Base-by-base conservation (phyloP, 2,329 filamentous ascomycete species). In the Claviceps pusilla region DNA sequence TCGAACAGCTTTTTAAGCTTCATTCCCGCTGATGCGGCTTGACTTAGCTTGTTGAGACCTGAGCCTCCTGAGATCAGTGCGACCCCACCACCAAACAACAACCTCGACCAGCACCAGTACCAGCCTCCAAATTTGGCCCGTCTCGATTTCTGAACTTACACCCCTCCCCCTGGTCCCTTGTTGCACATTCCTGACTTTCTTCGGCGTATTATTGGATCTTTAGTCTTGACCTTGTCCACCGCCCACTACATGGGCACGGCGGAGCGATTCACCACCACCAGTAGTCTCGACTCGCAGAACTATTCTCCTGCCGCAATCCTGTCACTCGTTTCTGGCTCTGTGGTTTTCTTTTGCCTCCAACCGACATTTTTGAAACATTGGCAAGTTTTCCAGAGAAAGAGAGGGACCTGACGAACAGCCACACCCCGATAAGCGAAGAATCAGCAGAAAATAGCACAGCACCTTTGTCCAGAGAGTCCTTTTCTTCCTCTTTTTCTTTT, bases 211-310 rank as follows among this genome's bases (percentile, higher is more conserved):
- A 41, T 41, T 41, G 39, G 39, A 41, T n/a, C 39, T 41, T 46
- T 28, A 45, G 43, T 28, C 48, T 49, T 41, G 19, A 33, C 51
- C 48, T 46, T 51, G 51, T 49, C 48, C 35, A 52, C 41, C 55
- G 52, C 48, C 55, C 52, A 51, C 51, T 16, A 48, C 28, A 24
- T 45, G 19, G n/a, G 45, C 45, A 48, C 52, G 47, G 52, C 49
- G 45, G 52, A 43, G 55, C 43, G 49, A 46, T 56, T 52, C 55
- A 56, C 45, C 48, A 54, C 10, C 48, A 56, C 35, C 35, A 45
- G 45, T 16, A 31, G 35, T 48, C 41, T 56, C 16, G 14, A 48
- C n/a, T 48, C 37, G 19, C 45, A 39, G 45, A 45, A 49, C 12
- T 46, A 29, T 46, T 47, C 19, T 35, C 37, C 42, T 24, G 7